These are phyloP conservation scores for Calophaca sinica DNA, from an alignment of 306 rosid genomes.

Conservation along the genomic window DNA sequence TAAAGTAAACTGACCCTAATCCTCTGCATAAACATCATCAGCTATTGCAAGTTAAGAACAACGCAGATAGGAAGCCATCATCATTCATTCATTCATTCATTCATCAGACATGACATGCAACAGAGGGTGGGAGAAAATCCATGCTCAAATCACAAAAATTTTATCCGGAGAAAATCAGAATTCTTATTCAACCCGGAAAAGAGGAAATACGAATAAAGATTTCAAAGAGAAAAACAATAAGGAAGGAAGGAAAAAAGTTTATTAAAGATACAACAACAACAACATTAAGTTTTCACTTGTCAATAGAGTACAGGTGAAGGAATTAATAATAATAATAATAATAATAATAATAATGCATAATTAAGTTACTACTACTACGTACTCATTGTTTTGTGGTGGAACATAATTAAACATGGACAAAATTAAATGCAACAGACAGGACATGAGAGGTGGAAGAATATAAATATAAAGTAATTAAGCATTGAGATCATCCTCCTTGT, in stretches of 20 bases:
- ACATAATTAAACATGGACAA: slow-evolving; percentile 15
- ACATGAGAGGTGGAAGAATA: background rate
- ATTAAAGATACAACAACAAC: slow-evolving; percentile 38
- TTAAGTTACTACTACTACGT: background rate
- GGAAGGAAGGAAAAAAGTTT: background rate
- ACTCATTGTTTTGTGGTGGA: slow-evolving; percentile 24
- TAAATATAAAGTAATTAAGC: slow-evolving; percentile 37
- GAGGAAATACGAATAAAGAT: background rate
- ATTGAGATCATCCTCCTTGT: slow-evolving; percentile 84
- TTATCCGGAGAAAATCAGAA: no score
- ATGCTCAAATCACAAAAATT: no score
- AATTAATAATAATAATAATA: slow-evolving; percentile 22
- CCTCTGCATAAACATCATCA: slow-evolving; percentile 1
- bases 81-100: background rate
- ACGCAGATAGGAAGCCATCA: background rate
- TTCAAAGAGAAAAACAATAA: background rate
- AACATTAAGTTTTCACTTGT: slow-evolving; percentile 38
- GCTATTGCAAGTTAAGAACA: background rate
- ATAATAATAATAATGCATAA: slow-evolving; percentile 3
- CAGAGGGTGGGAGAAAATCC: no score
- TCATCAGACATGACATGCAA: no score
- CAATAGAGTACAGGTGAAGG: slow-evolving; percentile 34
- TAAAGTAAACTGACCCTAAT: background rate
- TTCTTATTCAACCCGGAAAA: background rate
- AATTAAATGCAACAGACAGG: slow-evolving; percentile 14